Evolutionary conservation across 805 yeast species (phyloP), one percentile per base, ranked within the genome.

Genomic region (Cyberlindnera suaveolens): DNA sequence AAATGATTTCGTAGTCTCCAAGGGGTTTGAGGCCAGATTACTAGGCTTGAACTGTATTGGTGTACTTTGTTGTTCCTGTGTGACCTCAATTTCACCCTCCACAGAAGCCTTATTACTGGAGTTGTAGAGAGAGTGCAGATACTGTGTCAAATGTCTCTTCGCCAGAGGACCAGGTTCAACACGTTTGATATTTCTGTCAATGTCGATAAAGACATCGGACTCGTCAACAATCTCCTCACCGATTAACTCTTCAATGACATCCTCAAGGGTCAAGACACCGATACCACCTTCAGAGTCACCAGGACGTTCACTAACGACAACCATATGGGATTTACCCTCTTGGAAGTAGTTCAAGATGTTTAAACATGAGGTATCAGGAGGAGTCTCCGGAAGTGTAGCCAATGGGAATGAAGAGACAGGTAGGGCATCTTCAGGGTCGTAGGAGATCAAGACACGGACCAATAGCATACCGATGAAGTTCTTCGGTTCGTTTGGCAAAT

Each of bases 141-240:
- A 83, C 10, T 81, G 73, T 3, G 87, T 77, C 52, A 83, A 72
- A 55, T 82, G 82, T 54, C 85, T 67, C 57, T 80, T 82, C 13
- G 84, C 71, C 45, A 83, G 67, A 1, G 91, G 91, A 10, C 90
- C 90, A 1, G 91, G 91, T 46, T 75, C 77, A 33, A 72, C 71
- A 58, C 91, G 70, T 64, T 86, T 85, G 58, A 90, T 88, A 46
- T 87, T 87, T 50, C 85, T 85, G 63, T 87, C 87, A 49, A 90
- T 85, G 64, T 91, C 97, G 45, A 90, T 77, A 58, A 85, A 89
- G 16, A 93, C 97, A 61, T 91, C 99, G 19, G 89, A 80, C 66
- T 91, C 99, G 60, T 91, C 99, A 34, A 91, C 91, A 57, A 91
- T 91, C 62, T 91, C 99, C 65, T 91, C 98, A 40, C 99, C 99